phyloP scores from a whole-genome alignment of 768 basidiomycete genomes.

The Termitomyces heimii region DNA sequence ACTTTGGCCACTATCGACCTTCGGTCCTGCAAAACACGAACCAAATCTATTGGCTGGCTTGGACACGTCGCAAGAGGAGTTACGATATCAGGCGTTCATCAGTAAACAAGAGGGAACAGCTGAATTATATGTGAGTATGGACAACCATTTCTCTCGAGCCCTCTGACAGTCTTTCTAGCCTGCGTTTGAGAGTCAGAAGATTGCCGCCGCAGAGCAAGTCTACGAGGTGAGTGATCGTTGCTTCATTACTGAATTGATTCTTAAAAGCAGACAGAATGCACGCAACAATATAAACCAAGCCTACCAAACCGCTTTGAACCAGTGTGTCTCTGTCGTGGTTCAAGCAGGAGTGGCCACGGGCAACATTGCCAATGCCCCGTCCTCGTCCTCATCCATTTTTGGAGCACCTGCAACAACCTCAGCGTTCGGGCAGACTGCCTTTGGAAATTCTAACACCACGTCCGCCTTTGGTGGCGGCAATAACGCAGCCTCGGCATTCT shows the following conservation, averaged over 20 bases:
- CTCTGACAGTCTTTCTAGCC: constrained; percentile 21
- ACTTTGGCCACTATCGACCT: constrained; percentile 73
- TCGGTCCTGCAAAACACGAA: constrained; percentile 72
- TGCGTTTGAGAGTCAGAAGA: constrained; percentile 55
- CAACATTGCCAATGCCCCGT: constrained; percentile 11
- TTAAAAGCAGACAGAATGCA: constrained; percentile 31
- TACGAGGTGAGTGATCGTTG: constrained; percentile 23
- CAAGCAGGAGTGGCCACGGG: constrained; percentile 15
- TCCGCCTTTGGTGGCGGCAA: constrained; percentile 21
- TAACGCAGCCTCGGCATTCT: constrained; percentile 18
- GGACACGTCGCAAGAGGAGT: constrained; percentile 77
- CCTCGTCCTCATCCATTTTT: constrained; percentile 24
- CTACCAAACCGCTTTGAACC: constrained; percentile 46
- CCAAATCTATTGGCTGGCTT: constrained; percentile 56
- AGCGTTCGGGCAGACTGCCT: constrained; percentile 22
- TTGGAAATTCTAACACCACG: constrained; percentile 17
- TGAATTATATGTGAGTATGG: constrained; percentile 62
- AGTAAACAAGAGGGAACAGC: constrained; percentile 49
- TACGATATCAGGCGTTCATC: constrained; percentile 57
- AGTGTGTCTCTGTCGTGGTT: constrained; percentile 23
- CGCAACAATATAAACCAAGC: constrained; percentile 41
- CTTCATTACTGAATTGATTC: too few species aligned
- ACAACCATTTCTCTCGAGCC: background rate
- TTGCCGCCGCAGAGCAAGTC: constrained; percentile 44
- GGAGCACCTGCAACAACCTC: constrained; percentile 16